Evolutionary conservation across 2,329 filamentous ascomycete genomes (phyloP).

Genomic region (Bipolaris bicolor): DNA sequence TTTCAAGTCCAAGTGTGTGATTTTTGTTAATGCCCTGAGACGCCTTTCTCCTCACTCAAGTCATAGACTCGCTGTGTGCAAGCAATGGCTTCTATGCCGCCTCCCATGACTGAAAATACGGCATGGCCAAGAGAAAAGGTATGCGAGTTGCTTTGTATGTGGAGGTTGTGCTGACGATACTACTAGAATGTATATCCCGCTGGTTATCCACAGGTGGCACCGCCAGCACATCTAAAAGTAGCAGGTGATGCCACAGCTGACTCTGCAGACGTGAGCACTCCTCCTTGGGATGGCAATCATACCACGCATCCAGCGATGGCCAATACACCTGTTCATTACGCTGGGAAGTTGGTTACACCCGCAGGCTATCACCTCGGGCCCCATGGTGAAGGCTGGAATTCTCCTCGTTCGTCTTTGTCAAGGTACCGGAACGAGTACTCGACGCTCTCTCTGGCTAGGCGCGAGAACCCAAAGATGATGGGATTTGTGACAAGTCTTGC

Average conservation of each 20-base stretch:
- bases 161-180: background rate
- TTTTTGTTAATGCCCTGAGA: background rate
- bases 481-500: background rate
- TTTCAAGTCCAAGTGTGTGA: background rate
- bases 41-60: background rate
- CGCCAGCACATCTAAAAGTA: background rate
- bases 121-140: background rate
- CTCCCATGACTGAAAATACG: background rate
- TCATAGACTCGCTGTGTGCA: background rate
- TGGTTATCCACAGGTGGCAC: background rate
- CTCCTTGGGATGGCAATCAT: background rate
- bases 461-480: background rate
- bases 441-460: background rate
- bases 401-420: background rate
- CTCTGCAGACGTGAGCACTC: background rate
- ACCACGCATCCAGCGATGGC: background rate
- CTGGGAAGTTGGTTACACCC: background rate
- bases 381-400: background rate
- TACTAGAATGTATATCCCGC: background rate
- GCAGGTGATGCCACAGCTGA: background rate
- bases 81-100: background rate
- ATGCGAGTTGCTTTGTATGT: background rate
- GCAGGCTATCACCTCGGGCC: conserved; percentile 1
- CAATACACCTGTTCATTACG: background rate
- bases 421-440: background rate